Conservation (phyloP, 2,329 filamentous ascomycete genomes). For the Aspergillus bombycis region DNA sequence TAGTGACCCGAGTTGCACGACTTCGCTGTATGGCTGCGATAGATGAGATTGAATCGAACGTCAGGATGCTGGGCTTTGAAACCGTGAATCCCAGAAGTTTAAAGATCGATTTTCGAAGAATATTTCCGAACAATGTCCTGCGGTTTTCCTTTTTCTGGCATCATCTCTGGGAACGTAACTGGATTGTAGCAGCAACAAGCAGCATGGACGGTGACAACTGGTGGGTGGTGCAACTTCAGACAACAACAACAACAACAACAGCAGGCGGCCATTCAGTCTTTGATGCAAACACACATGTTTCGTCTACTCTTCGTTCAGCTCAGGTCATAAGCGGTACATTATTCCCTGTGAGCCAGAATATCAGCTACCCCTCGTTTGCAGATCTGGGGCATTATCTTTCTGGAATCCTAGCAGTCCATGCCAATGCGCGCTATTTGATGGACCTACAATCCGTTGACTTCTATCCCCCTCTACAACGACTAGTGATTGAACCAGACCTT, state of each 20-base stretch:
- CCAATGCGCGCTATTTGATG: constrained; percentile 39
- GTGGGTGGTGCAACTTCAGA: constrained; percentile 64
- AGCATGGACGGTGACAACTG: constrained; percentile 75
- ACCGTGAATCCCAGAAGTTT: constrained; percentile 39
- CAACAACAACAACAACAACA: constrained; percentile 21
- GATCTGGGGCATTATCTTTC: constrained; percentile 40
- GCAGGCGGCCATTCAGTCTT: constrained; percentile 15
- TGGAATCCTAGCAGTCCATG: constrained; percentile 41
- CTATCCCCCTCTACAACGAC: constrained; percentile 32
- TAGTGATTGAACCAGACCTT: constrained; percentile 34
- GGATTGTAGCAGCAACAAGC: constrained; percentile 73
- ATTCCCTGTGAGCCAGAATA: constrained; percentile 22
- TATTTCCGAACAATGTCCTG: constrained; percentile 66
- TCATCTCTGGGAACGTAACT: constrained; percentile 70
- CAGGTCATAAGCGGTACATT: constrained; percentile 35
- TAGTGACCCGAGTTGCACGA: constrained; percentile 41
- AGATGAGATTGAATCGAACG: constrained; percentile 43
- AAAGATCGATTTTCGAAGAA: constrained; percentile 54
- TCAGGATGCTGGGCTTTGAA: constrained; percentile 43
- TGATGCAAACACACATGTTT: constrained; percentile 14
- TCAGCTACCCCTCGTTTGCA: constrained; percentile 34
- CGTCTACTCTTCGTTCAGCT: constrained; percentile 27
- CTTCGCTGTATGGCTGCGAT: constrained; percentile 44
- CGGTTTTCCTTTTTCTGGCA: constrained; percentile 71
- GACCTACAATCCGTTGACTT: constrained; percentile 33